Evolutionary conservation across 179 eudicot genomes (phyloP).

Genomic region (Camellia oleifera): DNA sequence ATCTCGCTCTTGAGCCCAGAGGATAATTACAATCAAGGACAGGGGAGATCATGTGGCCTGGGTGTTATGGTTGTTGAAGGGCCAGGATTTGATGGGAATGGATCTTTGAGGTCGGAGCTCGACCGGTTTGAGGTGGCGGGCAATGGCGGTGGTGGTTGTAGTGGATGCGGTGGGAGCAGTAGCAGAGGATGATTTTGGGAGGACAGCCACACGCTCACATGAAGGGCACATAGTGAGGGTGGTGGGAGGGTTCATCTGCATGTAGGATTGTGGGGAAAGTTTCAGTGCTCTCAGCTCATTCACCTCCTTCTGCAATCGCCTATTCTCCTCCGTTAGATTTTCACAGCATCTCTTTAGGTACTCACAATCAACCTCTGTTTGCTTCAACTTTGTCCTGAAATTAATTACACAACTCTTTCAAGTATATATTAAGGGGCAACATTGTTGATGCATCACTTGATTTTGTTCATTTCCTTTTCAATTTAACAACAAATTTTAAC

Average conservation of each 20-base stretch:
- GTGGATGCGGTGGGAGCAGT: conserved; percentile 8
- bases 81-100: conserved; percentile 21
- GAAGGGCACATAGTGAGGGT: conserved; percentile 59
- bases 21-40: conserved; percentile 8
- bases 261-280: conserved; percentile 34
- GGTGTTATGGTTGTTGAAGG: conserved; percentile 17
- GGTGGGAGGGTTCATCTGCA: conserved; percentile 39
- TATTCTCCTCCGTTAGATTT: conserved; percentile 52
- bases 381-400: conserved; percentile 70
- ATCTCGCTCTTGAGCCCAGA: not conserved
- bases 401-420: not conserved
- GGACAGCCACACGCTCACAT: conserved; percentile 42
- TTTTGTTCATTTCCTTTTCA: not conserved
- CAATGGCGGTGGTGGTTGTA: conserved; percentile 10
- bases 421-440: too few species aligned
- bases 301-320: conserved; percentile 51
- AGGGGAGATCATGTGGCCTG: conserved; percentile 13
- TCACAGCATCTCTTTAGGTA: conserved; percentile 53
- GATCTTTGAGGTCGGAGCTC: conserved; percentile 15
- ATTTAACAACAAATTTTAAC: too few species aligned
- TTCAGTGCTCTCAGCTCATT: conserved; percentile 51
- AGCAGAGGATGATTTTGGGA: conserved; percentile 32
- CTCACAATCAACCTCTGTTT: conserved; percentile 68
- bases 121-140: conserved; percentile 7
- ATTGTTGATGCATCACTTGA: not conserved